Evolutionary conservation across 441 rosid species (phyloP).

Genomic region (Populus hybrid): DNA sequence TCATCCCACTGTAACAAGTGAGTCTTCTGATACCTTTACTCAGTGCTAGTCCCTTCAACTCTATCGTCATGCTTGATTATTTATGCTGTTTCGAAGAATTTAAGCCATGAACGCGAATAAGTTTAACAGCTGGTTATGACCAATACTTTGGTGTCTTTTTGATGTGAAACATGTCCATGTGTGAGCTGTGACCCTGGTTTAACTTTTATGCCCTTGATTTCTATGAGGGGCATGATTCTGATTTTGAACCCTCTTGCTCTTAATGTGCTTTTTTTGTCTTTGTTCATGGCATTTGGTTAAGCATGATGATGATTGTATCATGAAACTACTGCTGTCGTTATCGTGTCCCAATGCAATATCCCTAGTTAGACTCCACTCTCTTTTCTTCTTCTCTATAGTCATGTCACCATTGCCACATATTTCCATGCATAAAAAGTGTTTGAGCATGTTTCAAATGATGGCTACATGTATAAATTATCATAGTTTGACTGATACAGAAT

Average conservation of each 20-base stretch:
- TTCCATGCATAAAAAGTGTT: neutral
- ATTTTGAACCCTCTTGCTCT: too few species aligned
- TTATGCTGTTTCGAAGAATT: neutral
- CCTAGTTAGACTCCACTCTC: neutral
- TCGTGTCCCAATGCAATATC: neutral
- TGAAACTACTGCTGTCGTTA: neutral
- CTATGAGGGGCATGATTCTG: neutral
- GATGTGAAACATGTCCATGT: neutral
- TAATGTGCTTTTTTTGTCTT: neutral
- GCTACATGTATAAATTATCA: neutral
- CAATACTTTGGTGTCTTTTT: too few species aligned
- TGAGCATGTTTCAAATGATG: neutral
- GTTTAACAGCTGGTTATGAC: neutral
- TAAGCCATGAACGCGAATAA: neutral
- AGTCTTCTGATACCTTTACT: neutral
- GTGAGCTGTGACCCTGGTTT: neutral
- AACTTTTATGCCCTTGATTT: neutral
- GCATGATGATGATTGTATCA: neutral
- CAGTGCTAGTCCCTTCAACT: neutral
- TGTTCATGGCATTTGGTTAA: neutral
- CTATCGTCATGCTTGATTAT: too few species aligned
- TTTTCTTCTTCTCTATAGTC: neutral
- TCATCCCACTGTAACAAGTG: slow-evolving; percentile 73
- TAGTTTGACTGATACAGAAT: neutral
- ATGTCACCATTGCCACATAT: neutral